Percentiles rank a stretch among this genome's conserved stretches.
Conservation (phyloP, 176 grass and related monocot species). For the Oryza australiensis region DNA sequence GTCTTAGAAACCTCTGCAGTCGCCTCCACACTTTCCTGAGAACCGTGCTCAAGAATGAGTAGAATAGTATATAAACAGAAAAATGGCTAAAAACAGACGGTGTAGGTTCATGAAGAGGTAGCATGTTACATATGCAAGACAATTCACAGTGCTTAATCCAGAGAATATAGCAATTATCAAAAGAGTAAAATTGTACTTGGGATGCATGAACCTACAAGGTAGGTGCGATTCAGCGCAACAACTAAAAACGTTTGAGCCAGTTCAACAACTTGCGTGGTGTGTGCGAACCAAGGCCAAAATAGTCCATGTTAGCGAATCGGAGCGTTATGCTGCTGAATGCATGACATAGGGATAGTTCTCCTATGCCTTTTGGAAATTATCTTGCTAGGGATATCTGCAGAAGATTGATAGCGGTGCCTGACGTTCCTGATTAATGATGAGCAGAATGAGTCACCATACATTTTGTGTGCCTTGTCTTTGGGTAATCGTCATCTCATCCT, state of each 20-base stretch:
- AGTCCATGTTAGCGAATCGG: neutral
- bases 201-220: neutral
- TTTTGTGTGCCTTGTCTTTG: neutral
- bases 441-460: neutral
- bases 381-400: neutral
- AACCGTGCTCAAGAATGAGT: constrained; percentile 4
- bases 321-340: neutral
- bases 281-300: neutral
- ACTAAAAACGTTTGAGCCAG: neutral
- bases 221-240: no score
- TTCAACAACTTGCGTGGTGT: neutral
- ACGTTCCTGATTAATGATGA: neutral
- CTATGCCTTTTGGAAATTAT: neutral
- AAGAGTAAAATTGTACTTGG: neutral
- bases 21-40: constrained; percentile 84
- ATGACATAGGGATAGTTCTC: neutral
- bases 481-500: neutral
- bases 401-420: neutral
- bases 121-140: neutral
- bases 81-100: neutral
- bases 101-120: neutral
- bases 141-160: neutral
- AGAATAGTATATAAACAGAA: neutral
- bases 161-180: neutral
- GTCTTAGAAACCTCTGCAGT: constrained; percentile 93